Base-by-base conservation (phyloP, 2,329 filamentous ascomycete species). In the Huntiella moniliformis region DNA sequence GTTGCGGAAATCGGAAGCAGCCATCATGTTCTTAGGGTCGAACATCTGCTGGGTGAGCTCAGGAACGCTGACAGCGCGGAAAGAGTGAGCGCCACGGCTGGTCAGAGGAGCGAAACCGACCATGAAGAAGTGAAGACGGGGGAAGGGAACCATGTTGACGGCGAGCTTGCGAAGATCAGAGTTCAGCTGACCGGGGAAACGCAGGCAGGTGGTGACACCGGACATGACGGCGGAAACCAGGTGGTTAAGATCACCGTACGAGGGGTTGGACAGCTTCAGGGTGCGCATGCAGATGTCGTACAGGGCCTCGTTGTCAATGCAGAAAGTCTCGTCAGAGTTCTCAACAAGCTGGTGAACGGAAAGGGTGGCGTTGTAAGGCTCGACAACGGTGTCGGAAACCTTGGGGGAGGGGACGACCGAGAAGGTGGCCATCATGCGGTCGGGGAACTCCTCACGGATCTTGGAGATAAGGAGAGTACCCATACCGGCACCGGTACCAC, bases 21-120 rank as follows among this genome's bases (percentile, higher is more conserved):
- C 91, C 91, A 98, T 98, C 88, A 98, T 98, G 81, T 98, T 98
- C 86, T 96, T 98, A 61, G 91, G 88, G 74, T 98, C 91, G 74
- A 93, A 98, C 86, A 98, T 96, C 70, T 98, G 91, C 74, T 98
- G 91, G 60, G 91, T 96, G 66, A 98, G 77, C 75, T 98, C 91
- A 49, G 91, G 88, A 52, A 98, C 91, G 61, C 81, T 87, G 66
- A 96, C 82, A 56, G 91, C 88, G 63, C 91, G 91, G 88, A 96
- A 98, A 57, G 83, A 85, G 75, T 92, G 68, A 56, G 88, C 82
- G 58, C 69, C 69, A 54, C 68, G 69, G 67, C 85, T 93, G 65
- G 91, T 98, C 61, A 98, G 77, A 63, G 91, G 91, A 67, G 91
- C 88, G 65, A 98, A 98, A 66, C 91, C 91, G 65, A 98, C 91